Evolutionary conservation across 768 basidiomycete species (phyloP).

Genomic region (Auricularia heimuer): DNA sequence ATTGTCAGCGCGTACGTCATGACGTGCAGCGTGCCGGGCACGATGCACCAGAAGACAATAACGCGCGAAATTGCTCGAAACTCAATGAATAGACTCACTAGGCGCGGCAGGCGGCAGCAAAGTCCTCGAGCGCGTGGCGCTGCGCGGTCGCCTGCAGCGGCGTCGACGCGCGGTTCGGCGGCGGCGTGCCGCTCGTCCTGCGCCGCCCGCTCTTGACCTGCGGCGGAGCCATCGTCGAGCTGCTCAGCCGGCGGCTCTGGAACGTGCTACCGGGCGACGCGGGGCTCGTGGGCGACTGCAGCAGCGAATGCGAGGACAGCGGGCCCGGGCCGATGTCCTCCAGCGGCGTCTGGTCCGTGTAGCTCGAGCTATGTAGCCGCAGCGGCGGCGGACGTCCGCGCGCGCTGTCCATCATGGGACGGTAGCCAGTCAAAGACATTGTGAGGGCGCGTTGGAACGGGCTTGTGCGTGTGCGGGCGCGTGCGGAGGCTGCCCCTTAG

Average conservation of each 20-base stretch:
- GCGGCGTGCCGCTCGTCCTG: constrained; percentile 21
- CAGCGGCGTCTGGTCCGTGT: background rate
- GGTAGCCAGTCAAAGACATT: background rate
- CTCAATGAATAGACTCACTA: constrained; percentile 40
- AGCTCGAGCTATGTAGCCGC: background rate
- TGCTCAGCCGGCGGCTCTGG: background rate
- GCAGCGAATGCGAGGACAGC: background rate
- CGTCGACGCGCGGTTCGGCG: constrained; percentile 56
- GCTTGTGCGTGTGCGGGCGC: too few relatives aligned
- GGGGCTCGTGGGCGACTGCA: background rate
- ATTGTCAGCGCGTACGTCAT: background rate
- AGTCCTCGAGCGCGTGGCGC: constrained; percentile 63
- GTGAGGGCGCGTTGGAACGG: background rate
- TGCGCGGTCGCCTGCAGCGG: constrained; percentile 45
- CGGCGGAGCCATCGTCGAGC: background rate
- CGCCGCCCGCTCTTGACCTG: background rate
- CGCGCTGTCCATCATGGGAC: background rate
- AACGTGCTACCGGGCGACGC: background rate
- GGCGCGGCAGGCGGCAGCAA: constrained; percentile 65
- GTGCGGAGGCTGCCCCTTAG: too few relatives aligned
- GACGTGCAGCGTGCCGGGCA: background rate
- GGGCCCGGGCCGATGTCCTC: background rate
- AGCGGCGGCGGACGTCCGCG: background rate
- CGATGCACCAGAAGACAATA: constrained; percentile 1
- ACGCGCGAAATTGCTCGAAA: background rate